These are phyloP conservation scores for Rhizopus delemar DNA, from an alignment of 371 early-diverging fungal species.

Conservation along the genomic window DNA sequence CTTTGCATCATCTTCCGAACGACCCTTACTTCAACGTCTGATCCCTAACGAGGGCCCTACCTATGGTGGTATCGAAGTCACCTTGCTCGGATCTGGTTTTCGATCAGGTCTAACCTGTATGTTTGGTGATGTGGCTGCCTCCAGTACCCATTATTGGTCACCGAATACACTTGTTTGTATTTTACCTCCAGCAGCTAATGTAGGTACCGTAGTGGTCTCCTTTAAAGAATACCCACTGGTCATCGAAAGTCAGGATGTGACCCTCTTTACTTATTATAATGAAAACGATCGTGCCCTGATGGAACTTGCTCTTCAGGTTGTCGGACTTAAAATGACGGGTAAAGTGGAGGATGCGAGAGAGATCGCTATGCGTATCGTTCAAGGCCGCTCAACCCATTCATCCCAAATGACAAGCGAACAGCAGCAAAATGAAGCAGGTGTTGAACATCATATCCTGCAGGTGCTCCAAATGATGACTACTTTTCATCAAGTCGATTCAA, in stretches of 20 bases:
- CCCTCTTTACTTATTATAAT: constrained; percentile 66
- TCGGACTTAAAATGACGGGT: constrained; percentile 79
- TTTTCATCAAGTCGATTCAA: constrained; percentile 36
- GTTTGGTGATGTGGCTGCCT: constrained; percentile 75
- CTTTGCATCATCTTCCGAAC: background rate
- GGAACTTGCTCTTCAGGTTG: constrained; percentile 80
- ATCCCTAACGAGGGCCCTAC: constrained; percentile 78
- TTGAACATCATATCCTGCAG: constrained; percentile 49
- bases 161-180: constrained; percentile 75
- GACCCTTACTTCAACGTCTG: constrained; percentile 54
- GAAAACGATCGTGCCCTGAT: constrained; percentile 79
- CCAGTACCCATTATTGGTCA: constrained; percentile 68
- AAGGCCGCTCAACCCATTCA: constrained; percentile 41
- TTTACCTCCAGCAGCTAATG: constrained; percentile 70
- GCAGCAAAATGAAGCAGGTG: constrained; percentile 21
- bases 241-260: constrained; percentile 52
- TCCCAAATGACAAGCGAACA: constrained; percentile 18
- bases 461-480: constrained; percentile 45
- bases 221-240: constrained; percentile 55
- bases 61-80: constrained; percentile 77
- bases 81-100: constrained; percentile 76
- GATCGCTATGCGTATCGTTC: constrained; percentile 74
- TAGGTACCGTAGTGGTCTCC: constrained; percentile 75
- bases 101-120: constrained; percentile 67
- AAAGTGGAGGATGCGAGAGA: constrained; percentile 68